These are phyloP conservation scores for Wickerhamomyces sp. DNA, from an alignment of 1,139 yeast species.

Conservation along the genomic window DNA sequence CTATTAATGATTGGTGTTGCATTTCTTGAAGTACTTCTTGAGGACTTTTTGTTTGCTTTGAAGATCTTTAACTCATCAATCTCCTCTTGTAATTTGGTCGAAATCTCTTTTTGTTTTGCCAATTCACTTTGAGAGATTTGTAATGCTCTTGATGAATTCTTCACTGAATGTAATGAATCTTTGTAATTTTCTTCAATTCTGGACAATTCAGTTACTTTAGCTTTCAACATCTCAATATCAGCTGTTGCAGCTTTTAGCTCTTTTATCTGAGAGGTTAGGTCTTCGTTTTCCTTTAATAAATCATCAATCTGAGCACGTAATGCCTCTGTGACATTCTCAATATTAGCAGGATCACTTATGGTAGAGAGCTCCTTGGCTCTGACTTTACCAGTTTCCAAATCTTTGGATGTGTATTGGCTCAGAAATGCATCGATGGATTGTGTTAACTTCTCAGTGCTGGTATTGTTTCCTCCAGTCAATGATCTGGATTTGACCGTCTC, in stretches of 20 bases:
- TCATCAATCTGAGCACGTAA: conserved; percentile 21
- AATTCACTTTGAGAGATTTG: conserved; percentile 70
- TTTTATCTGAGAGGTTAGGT: conserved; percentile 6
- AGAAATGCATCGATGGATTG: conserved; percentile 17
- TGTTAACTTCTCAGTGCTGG: conserved; percentile 14
- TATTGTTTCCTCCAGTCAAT: conserved; percentile 9
- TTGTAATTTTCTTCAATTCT: conserved; percentile 54
- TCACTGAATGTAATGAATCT: conserved; percentile 66
- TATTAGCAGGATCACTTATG: not conserved
- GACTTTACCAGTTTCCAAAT: conserved; percentile 13
- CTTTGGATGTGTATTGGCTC: conserved; percentile 9
- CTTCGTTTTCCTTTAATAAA: conserved; percentile 20
- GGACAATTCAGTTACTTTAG: conserved; percentile 30
- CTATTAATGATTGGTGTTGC: conserved; percentile 30
- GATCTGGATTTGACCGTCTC: conserved; percentile 8
- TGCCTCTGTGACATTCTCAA: conserved; percentile 1
- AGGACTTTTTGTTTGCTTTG: conserved; percentile 35
- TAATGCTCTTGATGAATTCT: conserved; percentile 72
- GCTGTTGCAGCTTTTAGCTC: conserved; percentile 5
- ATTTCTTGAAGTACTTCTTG: conserved; percentile 24
- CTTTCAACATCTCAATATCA: conserved; percentile 26
- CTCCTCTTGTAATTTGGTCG: conserved; percentile 56
- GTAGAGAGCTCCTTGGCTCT: not conserved
- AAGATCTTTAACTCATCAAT: conserved; percentile 61
- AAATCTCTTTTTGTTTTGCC: conserved; percentile 49